Evolutionary conservation across 257 asterid genomes (phyloP), one percentile per base, ranked within the genome.

Genomic region (Haberlea rhodopensis): DNA sequence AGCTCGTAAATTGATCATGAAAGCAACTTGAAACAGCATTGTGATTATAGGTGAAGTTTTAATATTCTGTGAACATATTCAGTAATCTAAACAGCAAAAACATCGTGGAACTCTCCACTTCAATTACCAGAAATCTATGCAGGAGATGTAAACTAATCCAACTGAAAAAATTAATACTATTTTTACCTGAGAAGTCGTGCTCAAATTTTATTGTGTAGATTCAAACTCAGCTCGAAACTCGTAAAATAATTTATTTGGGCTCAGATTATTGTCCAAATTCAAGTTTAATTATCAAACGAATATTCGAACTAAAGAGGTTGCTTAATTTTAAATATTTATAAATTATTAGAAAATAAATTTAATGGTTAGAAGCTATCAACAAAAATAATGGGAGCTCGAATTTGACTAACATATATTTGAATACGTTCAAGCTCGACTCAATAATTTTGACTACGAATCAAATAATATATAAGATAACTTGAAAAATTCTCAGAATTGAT

Each of bases 1-100:
- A 74, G 45, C 53, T 62, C 31, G 57, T 56, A 60, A 65, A 49
- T 16, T 29, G 53, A 57, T 29, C 32, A 45, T 11, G 34, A 71
- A 28, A 79, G 4, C 22, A 54, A 32, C 55, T n/a, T 40, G 34
- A 19, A 8, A 7, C 52, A 1, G 19, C 25, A 20, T 26, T 15
- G 43, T 67, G n/a, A 53, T 43, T 43, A 2, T 4, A 43, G 49
- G 8, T 40, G n/a, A n/a, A 40, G 19, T 13, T 43, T 43, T 43
- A 43, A 43, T 15, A 43, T 43, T 37, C 20, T 15, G 49, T 8
- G 1, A 4, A 43, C 49, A 43, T 43, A 15, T 43, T 43, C 7
- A 40, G 48, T 40, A 13, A 40, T 13, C 11, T 3, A 37, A 40
- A 13, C 49, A 43, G 15, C 49, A 15, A 19, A 43, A 43, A 43